Base-by-base conservation (phyloP, 139 green algal species). In the Chlorella sp. region DNA sequence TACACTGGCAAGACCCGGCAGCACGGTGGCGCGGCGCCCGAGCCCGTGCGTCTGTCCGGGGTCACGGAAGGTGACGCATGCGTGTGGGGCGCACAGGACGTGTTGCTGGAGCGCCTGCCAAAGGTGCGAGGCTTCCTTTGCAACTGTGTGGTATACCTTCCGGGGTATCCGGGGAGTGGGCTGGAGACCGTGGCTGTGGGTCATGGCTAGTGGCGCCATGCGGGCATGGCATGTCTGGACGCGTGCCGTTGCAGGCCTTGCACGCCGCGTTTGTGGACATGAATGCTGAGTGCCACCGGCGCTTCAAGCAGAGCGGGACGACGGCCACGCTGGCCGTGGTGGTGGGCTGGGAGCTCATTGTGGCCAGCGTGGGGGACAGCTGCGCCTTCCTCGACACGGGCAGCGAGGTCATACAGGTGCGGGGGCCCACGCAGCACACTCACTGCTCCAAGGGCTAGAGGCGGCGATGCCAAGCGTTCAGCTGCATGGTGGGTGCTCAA, bases 291-390 rank as follows among this genome's bases (percentile, higher is more conserved):
- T 82, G 80, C 36, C 36, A 72, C 1, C 22, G 49, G 30, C 80
- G 81, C 29, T 77, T 77, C 77, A 82, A 80, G 62, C 22, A 34
- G 32, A 80, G 66, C 22, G 92, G 92, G 24, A 91, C 87, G 17
- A 97, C 92, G 6, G 92, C 90, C 62, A 97, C 92, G 6, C 70
- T 96, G 64, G 92, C 86, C 1, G 49, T 92, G 20, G 33, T 81
- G 42, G 80, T 85, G 72, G 93, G 89, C 35, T 95, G 91, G 88
- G 74, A 90, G 78, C 66, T 98, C 32, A 88, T 90, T 6, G 81
- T 91, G 10, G 94, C 88, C 26, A 92, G 85, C 67, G 86, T 98
- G 35, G 94, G 94, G 0, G 94, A 98, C 88, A 93, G 82, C 17
- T 79, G 85, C 3, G 92, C 91, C 0, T 87, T 87, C 32, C 78